Conservation (phyloP, 1,139 yeast species). For the Pichia sp. region DNA sequence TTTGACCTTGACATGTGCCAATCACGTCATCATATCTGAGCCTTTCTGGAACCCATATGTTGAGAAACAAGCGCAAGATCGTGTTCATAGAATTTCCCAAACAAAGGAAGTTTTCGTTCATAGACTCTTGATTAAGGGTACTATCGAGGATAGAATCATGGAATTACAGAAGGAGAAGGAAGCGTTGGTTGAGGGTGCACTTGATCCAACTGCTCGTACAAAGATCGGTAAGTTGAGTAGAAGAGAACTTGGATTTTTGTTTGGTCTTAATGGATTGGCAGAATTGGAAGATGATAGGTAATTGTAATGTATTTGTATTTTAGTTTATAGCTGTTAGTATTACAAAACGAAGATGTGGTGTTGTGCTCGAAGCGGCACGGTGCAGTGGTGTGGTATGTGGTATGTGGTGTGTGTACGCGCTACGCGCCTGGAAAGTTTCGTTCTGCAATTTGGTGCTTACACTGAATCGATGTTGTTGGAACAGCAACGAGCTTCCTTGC, state of each 20-base stretch:
- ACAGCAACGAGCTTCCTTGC: too few species aligned
- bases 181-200: constrained; percentile 69
- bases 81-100: constrained; percentile 94
- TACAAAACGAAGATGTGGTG: too few species aligned
- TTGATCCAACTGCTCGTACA: constrained; percentile 70
- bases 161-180: constrained; percentile 68
- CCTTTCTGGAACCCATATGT: constrained; percentile 98
- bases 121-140: constrained; percentile 53
- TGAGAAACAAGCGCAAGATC: constrained; percentile 93
- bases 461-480: too few species aligned
- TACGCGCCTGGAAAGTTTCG: background rate
- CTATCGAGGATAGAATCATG: constrained; percentile 84
- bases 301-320: too few species aligned
- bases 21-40: constrained; percentile 82
- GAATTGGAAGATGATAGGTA: constrained; percentile 16
- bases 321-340: too few species aligned
- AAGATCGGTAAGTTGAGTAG: constrained; percentile 59
- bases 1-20: constrained; percentile 85
- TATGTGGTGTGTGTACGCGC: background rate
- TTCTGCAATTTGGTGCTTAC: too few species aligned
- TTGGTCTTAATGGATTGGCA: constrained; percentile 49
- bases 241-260: constrained; percentile 68
- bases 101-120: constrained; percentile 66
- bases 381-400: too few species aligned
- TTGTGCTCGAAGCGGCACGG: too few species aligned